Conservation (phyloP, 441 rosid species). For the Gossypium schwendimanii region DNA sequence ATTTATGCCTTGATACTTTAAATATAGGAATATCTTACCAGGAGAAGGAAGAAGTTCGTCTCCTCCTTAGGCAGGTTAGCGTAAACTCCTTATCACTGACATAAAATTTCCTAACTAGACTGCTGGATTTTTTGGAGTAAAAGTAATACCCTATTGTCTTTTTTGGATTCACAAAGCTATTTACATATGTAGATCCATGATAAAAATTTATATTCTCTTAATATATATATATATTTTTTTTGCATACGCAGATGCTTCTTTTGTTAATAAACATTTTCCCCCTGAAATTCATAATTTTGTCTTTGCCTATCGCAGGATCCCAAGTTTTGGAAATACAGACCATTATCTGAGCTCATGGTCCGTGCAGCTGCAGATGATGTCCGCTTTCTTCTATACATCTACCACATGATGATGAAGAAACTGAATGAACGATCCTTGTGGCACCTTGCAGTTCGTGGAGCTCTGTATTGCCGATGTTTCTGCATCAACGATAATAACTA, state of each 20-base stretch:
- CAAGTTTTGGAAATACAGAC: slow-evolving; percentile 75
- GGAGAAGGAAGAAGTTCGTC: slow-evolving; percentile 94
- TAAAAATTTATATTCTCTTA: background rate
- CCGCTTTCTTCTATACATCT: slow-evolving; percentile 75
- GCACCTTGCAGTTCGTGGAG: slow-evolving; percentile 83
- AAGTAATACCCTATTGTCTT: background rate
- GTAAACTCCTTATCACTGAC: slow-evolving; percentile 10
- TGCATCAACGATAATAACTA: slow-evolving; percentile 63
- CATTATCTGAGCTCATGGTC: slow-evolving; percentile 74
- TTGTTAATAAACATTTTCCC: background rate
- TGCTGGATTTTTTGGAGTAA: background rate
- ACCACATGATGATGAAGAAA: slow-evolving; percentile 72
- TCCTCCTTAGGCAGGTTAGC: slow-evolving; percentile 79
- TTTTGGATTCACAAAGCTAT: slow-evolving; percentile 3
- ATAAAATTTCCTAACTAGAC: background rate
- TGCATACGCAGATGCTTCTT: background rate
- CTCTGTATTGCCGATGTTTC: slow-evolving; percentile 73
- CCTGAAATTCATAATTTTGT: slow-evolving; percentile 1
- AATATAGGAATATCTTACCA: slow-evolving; percentile 67
- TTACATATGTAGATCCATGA: background rate
- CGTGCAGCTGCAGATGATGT: slow-evolving; percentile 97
- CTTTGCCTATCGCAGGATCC: slow-evolving; percentile 58
- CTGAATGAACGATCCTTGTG: slow-evolving; percentile 61
- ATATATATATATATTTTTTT: background rate
- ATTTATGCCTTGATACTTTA: slow-evolving; percentile 7